Evolutionary conservation across 805 yeast species (phyloP).

Genomic region (Nakazawaea wickerhamii): DNA sequence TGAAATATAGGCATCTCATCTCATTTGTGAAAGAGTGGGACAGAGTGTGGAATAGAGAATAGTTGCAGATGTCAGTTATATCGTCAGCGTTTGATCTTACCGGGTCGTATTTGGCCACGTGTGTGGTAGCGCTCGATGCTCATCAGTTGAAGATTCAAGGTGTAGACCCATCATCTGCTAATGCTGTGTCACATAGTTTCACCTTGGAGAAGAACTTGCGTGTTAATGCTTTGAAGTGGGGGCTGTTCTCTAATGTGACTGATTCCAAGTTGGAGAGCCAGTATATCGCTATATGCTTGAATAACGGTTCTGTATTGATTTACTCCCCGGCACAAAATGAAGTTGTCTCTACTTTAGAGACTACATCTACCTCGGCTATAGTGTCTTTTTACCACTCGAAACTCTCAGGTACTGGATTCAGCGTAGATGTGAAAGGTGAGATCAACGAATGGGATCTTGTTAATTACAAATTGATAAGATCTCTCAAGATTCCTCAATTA

Average conservation of each 20-base stretch:
- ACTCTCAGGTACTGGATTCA: slow-evolving; percentile 44
- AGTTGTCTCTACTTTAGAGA: slow-evolving; percentile 43
- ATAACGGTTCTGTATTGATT: slow-evolving; percentile 56
- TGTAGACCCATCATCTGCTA: slow-evolving; percentile 33
- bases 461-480: slow-evolving; percentile 35
- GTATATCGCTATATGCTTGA: slow-evolving; percentile 56
- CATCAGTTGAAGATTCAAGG: slow-evolving; percentile 66
- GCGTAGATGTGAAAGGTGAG: slow-evolving; percentile 52
- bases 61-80: slow-evolving; percentile 17
- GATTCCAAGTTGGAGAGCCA: slow-evolving; percentile 30
- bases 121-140: slow-evolving; percentile 60
- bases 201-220: slow-evolving; percentile 46
- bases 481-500: slow-evolving; percentile 26
- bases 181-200: slow-evolving; percentile 32
- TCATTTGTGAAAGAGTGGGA: not conserved
- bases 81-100: slow-evolving; percentile 54
- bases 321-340: slow-evolving; percentile 65
- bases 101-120: slow-evolving; percentile 60
- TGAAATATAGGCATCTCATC: too few relatives aligned
- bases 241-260: slow-evolving; percentile 22
- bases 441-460: slow-evolving; percentile 58
- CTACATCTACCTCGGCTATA: slow-evolving; percentile 39
- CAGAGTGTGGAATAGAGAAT: not conserved
- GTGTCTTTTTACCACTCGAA: slow-evolving; percentile 42
- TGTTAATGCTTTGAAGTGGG: slow-evolving; percentile 52